These are phyloP conservation scores for Lanmaoa pseudosensibilis DNA, from an alignment of 768 basidiomycete species.

Conservation along the genomic window DNA sequence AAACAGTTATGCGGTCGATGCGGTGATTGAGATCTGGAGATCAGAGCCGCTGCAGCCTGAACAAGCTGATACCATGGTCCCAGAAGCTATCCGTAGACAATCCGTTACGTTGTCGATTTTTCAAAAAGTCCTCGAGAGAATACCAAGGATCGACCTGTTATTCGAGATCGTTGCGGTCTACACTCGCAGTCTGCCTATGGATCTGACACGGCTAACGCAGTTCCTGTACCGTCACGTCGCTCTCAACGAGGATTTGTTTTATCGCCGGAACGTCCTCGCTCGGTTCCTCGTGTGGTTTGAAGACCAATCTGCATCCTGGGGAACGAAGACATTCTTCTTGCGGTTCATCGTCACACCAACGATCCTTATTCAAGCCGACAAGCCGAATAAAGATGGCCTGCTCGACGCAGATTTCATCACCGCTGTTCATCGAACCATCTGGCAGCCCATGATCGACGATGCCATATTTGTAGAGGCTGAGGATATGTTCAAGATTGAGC, in stretches of 20 bases:
- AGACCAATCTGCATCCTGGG: conserved; percentile 57
- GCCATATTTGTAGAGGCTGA: conserved; percentile 57
- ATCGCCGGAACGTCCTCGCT: conserved; percentile 79
- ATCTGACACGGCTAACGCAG: conserved; percentile 71
- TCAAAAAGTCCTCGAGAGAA: conserved; percentile 62
- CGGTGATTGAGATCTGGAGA: conserved; percentile 73
- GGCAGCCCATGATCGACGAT: conserved; percentile 72
- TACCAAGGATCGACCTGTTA: conserved; percentile 81
- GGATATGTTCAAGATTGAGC: conserved; percentile 87
- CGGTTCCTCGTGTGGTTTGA: conserved; percentile 88
- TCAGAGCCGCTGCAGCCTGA: conserved; percentile 47
- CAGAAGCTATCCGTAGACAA: conserved; percentile 59
- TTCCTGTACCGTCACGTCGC: conserved; percentile 90
- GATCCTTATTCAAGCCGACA: conserved; percentile 72
- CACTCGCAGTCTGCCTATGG: conserved; percentile 77
- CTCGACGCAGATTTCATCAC: conserved; percentile 71
- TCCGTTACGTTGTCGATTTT: conserved; percentile 75
- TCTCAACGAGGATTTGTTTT: conserved; percentile 61
- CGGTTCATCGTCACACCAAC: conserved; percentile 88
- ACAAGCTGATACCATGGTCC: conserved; percentile 41
- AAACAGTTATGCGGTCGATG: conserved; percentile 65
- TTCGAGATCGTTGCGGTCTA: conserved; percentile 86
- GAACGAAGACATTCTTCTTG: conserved; percentile 76
- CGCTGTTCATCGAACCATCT: conserved; percentile 71
- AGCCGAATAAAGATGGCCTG: conserved; percentile 54